Percentiles rank a stretch among this genome's conserved stretches.
Conservation (phyloP, 2,329 filamentous ascomycete species). For the Monosporascus sp. region DNA sequence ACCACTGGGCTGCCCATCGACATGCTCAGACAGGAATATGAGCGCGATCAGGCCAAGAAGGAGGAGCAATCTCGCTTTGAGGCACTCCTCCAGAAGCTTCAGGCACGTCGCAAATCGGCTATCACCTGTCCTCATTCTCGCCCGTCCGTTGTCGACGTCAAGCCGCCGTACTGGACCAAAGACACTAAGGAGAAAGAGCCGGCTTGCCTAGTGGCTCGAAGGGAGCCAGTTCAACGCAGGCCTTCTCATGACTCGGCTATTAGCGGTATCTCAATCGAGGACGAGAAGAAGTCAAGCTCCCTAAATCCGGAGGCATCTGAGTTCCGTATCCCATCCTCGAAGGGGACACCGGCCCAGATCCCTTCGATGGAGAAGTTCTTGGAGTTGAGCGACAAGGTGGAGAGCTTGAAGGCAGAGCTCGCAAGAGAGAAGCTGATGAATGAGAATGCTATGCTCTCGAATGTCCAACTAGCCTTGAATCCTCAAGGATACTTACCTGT, state of each 20-base stretch:
- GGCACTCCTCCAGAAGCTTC: conserved; percentile 15
- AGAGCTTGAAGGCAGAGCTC: neutral
- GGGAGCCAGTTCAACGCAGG: neutral
- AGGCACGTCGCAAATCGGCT: conserved; percentile 15
- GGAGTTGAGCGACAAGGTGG: neutral
- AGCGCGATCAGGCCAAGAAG: conserved; percentile 1
- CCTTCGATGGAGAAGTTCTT: neutral
- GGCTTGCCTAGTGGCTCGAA: neutral
- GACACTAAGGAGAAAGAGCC: neutral
- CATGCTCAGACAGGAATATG: conserved; percentile 12
- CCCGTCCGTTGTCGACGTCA: neutral
- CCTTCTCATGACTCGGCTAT: conserved; percentile 11
- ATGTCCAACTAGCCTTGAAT: neutral
- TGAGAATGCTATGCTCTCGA: too few relatives aligned
- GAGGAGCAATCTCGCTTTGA: conserved; percentile 9
- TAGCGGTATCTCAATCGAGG: conserved; percentile 7
- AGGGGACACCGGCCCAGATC: neutral
- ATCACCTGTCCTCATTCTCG: conserved; percentile 3
- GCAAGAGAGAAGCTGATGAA: neutral
- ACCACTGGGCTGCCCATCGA: conserved; percentile 16
- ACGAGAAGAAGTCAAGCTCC: conserved; percentile 5
- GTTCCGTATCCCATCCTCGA: conserved; percentile 8
- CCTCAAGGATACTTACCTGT: neutral
- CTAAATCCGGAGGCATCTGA: conserved; percentile 22
- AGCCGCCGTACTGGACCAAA: conserved; percentile 1